Evolutionary conservation across 2,329 filamentous ascomycete species (phyloP).

Genomic region (Sporothrix phasma): DNA sequence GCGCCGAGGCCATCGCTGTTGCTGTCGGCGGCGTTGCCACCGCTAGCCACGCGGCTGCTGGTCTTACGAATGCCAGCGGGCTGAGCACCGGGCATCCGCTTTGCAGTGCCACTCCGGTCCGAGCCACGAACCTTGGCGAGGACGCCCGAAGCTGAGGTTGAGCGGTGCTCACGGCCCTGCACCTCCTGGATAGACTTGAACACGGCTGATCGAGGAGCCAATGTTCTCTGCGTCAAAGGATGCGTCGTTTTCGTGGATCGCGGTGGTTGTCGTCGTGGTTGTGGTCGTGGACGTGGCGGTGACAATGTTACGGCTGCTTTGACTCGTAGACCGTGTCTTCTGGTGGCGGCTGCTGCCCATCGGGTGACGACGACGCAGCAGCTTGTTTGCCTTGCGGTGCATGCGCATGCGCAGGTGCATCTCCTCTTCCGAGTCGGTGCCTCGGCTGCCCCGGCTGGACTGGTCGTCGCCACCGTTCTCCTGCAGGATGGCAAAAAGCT

Average conservation of each 20-base stretch:
- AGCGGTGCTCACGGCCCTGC: constrained; percentile 28
- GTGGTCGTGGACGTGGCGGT: constrained; percentile 56
- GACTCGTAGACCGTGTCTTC: constrained; percentile 33
- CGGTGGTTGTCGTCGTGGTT: constrained; percentile 50
- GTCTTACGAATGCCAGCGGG: constrained; percentile 52
- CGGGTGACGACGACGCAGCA: constrained; percentile 51
- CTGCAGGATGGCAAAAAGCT: constrained; percentile 29
- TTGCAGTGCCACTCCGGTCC: constrained; percentile 35
- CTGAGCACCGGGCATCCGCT: constrained; percentile 41
- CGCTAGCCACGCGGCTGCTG: constrained; percentile 54
- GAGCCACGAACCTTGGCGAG: constrained; percentile 53
- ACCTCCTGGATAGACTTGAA: constrained; percentile 41
- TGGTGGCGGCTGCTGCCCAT: constrained; percentile 42
- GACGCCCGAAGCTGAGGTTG: constrained; percentile 44
- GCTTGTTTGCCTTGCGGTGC: constrained; percentile 50
- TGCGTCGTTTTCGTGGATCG: constrained; percentile 54
- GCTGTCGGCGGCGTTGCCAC: constrained; percentile 30
- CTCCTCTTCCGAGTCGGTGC: constrained; percentile 70
- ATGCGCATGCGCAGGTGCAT: constrained; percentile 65
- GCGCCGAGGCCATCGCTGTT: constrained; percentile 33
- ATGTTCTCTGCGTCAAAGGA: constrained; percentile 65
- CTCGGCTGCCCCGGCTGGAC: constrained; percentile 45
- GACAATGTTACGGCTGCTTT: constrained; percentile 51
- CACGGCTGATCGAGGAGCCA: constrained; percentile 36
- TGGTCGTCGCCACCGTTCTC: constrained; percentile 51